phyloP scores from a whole-genome alignment of 257 asterid species.

The Solanum appendiculatum region DNA sequence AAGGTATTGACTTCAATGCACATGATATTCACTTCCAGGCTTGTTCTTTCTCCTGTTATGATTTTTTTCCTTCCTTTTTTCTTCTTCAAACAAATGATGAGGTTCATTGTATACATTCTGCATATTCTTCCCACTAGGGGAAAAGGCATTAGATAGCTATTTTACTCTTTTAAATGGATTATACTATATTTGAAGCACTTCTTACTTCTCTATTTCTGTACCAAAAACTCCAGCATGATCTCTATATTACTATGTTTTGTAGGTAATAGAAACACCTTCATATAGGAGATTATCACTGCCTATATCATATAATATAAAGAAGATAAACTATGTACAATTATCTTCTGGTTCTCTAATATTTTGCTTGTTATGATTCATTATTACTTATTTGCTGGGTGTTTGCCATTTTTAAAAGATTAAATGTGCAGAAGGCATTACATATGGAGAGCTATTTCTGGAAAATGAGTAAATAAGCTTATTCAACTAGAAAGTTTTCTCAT shows the following conservation, averaged over 20 bases:
- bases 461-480: conserved; percentile 54
- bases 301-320: not conserved
- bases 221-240: too few species aligned
- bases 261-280: too few species aligned
- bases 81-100: not conserved
- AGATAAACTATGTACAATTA: not conserved
- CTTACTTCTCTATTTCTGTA: too few species aligned
- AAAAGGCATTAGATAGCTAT: not conserved
- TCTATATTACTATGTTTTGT: too few species aligned
- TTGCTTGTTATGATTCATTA: too few species aligned
- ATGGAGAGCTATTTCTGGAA: conserved; percentile 88
- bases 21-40: too few species aligned
- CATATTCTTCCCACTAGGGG: not conserved
- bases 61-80: not conserved
- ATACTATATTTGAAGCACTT: not conserved
- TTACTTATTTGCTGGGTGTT: too few species aligned
- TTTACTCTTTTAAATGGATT: too few species aligned
- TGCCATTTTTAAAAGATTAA: conserved; percentile 19
- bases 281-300: too few species aligned
- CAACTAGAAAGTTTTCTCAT: not conserved
- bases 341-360: too few species aligned
- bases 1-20: too few species aligned
- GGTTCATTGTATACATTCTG: not conserved
- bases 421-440: conserved; percentile 89
- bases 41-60: too few species aligned